Evolutionary conservation across 2,329 filamentous ascomycete species (phyloP).

Genomic region (Chrysoporthe cubensis): DNA sequence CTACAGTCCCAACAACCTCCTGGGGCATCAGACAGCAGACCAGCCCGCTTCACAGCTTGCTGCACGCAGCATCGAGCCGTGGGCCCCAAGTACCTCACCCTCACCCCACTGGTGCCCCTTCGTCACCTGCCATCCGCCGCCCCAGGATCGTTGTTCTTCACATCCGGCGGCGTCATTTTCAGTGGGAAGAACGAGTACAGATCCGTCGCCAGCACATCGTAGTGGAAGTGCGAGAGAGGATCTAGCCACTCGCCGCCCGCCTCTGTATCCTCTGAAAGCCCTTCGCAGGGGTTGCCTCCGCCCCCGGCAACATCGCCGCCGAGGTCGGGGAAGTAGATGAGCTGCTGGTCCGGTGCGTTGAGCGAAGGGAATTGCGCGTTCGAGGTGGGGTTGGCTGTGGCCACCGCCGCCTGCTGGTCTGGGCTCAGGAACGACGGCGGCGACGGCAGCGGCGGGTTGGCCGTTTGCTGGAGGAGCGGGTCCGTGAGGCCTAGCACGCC

Average conservation of each 20-base stretch:
- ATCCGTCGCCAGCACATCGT: conserved; percentile 37
- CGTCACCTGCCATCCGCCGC: not conserved
- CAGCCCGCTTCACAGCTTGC: no score
- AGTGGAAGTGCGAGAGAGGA: conserved; percentile 26
- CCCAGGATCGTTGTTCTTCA: not conserved
- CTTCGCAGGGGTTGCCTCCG: not conserved
- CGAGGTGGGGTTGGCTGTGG: not conserved
- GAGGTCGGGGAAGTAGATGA: conserved; percentile 34
- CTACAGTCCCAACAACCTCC: no score
- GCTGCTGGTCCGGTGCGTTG: conserved; percentile 28
- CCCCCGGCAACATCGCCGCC: conserved; percentile 8
- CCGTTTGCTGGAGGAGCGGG: conserved; percentile 16
- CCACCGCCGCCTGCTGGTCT: not conserved
- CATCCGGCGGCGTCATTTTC: conserved; percentile 29
- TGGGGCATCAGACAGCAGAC: no score
- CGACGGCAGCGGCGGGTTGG: conserved; percentile 14
- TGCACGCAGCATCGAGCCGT: not conserved
- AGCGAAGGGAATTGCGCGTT: conserved; percentile 33
- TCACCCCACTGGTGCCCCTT: conserved; percentile 3
- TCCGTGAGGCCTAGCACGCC: conserved; percentile 21
- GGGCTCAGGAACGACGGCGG: conserved; percentile 11
- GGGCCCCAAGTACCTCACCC: not conserved
- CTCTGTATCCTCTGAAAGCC: not conserved
- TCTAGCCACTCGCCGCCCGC: conserved; percentile 22
- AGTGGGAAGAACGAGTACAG: conserved; percentile 36